These are phyloP conservation scores for Leishmania tarentolae DNA, from an alignment of 208 protist genomes.

Conservation along the genomic window DNA sequence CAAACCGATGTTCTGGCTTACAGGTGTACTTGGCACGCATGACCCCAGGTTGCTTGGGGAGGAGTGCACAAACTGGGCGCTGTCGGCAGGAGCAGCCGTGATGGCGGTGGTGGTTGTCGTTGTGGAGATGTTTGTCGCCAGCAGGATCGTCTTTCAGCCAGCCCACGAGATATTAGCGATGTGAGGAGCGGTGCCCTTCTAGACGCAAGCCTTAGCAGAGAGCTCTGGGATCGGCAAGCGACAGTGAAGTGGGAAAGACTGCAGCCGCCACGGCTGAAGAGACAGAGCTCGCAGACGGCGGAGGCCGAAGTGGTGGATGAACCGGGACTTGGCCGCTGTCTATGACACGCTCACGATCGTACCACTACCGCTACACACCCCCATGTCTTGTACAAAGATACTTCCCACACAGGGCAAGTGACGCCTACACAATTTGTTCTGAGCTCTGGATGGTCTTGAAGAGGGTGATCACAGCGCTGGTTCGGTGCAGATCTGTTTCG, in stretches of 20 bases:
- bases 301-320: neutral
- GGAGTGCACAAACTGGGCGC: slow-evolving; percentile 19
- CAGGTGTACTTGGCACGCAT: slow-evolving; percentile 13
- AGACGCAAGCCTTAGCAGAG: neutral
- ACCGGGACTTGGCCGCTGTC: neutral
- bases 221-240: neutral
- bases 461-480: slow-evolving; percentile 7
- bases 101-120: slow-evolving; percentile 15
- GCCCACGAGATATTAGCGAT: slow-evolving; percentile 6
- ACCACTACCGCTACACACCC: neutral
- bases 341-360: neutral
- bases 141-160: slow-evolving; percentile 13
- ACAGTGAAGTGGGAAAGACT: neutral
- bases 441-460: slow-evolving; percentile 18
- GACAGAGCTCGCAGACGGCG: neutral
- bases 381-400: neutral
- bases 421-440: slow-evolving; percentile 7
- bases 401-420: neutral
- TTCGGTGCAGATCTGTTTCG: slow-evolving; percentile 11
- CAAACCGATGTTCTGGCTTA: slow-evolving; percentile 12
- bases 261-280: neutral
- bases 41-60: slow-evolving; percentile 22
- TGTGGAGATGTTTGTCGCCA: slow-evolving; percentile 3
- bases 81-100: slow-evolving; percentile 11
- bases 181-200: neutral